Base-by-base conservation (phyloP, 2,329 filamentous ascomycete genomes). In the Fusarium foetens region DNA sequence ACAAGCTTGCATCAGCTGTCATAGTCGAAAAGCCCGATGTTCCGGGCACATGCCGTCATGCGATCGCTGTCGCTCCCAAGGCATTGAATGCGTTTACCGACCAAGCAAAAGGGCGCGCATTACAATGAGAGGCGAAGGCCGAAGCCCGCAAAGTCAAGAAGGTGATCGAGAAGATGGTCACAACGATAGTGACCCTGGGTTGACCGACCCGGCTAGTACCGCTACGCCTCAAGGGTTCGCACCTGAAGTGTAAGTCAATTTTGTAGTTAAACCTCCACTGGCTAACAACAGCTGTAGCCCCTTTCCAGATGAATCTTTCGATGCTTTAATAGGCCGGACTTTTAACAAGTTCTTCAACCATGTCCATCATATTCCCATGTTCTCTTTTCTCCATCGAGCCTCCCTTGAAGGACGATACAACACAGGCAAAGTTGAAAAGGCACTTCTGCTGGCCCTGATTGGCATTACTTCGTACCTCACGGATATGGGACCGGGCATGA, bases 341-440 rank as follows among this genome's bases (percentile, higher is more conserved):
- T 88, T 89, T 70, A 86, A 87, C 73, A 84, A 86, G 71, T 89
- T 88, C 79, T 89, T 89, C 77, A 85, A 86, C 45, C 86, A 89
- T 74, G 83, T 89, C 43, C 87, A 89, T 78, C 88, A 89, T 68
- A 87, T 89, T 57, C 86, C 88, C 48, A 86, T 87, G 72, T 88
- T 87, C 79, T 88, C 87, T 16, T 90, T 89, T 63, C 79, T 90
- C 21, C 88, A 90, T 73, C 86, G 87, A 31, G 87, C 87, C 17
- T 89, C 88, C 4, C 84, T 89, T 29, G 88, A 89, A 86, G 87
- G 89, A 75, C 84, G 87, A 35, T 88, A 88, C 75, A 85, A 88
- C 70, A 84, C 86, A 8, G 87, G 87, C 52, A 87, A 87, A 68
- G 85, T 89, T 70, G 87, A 89, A 73, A 84, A 83, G 43, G 81